Evolutionary conservation across 768 basidiomycete species (phyloP), one percentile per base, ranked within the genome.

Genomic region (Mrakia blollopis): DNA sequence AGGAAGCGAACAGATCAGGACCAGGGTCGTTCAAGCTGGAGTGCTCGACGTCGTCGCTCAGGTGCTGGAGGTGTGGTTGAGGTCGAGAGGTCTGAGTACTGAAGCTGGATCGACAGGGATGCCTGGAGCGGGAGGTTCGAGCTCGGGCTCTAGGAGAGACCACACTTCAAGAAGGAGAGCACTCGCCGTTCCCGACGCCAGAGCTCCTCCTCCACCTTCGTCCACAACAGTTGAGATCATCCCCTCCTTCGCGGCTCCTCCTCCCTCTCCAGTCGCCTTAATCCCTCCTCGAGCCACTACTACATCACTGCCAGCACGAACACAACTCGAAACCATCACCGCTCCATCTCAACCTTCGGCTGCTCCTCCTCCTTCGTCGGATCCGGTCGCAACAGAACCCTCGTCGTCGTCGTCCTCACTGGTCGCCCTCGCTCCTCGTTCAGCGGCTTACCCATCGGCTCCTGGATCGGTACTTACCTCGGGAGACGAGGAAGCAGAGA

Each of bases 1-100:
- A 41, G 96, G 96, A n/a, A 91, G 89, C 76, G 94, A 98, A 83
- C 89, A 89, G 28, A 95, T 98, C 81, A 86, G 96, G 62, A 91
- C 91, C 79, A 87, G 94, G 14, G 94, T 98, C 25, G 96, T 98
- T 7, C 93, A 97, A 84, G 94, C 94, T 0, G 94, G 96, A 25
- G 93, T 93, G 0, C 86, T 98, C 37, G 92, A 95, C 79, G 92
- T 97, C 7, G 94, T 97, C 0, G 94, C 93, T 8, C 93, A 92
- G 79, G 91, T 98, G 32, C 87, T 98, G 30, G 94, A 96, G 85
- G 91, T 92, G 23, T 98, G 94, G 93, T 84, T 97, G 39, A 91
- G 91, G 9, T 89, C 90, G 80, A 91, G 91, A 81, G 94, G 93
- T 0, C 92, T 97, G 81, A 90, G 92, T 0, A 89, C 94, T 32